These are phyloP conservation scores for Trichoderma hamatum DNA, from an alignment of 2,329 filamentous ascomycete species.

Conservation along the genomic window DNA sequence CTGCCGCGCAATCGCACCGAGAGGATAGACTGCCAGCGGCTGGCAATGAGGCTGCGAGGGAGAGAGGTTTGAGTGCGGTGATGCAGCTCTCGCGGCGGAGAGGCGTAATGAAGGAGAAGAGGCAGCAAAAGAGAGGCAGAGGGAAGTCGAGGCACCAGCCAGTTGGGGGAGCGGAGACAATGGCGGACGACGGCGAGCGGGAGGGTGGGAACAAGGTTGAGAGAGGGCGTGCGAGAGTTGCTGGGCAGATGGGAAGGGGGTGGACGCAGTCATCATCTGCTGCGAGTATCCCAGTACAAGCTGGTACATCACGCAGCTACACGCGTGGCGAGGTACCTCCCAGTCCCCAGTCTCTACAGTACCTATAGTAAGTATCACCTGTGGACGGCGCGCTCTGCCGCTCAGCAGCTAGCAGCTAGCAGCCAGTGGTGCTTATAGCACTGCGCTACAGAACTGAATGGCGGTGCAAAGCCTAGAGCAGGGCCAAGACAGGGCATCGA, in stretches of 20 bases:
- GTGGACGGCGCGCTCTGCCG: too few relatives aligned
- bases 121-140: slow-evolving; percentile 35
- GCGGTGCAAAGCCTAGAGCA: not conserved
- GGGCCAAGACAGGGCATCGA: slow-evolving; percentile 20
- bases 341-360: too few relatives aligned
- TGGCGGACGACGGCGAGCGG: slow-evolving; percentile 38
- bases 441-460: slow-evolving; percentile 17
- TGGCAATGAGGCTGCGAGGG: slow-evolving; percentile 26
- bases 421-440: not conserved
- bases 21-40: slow-evolving; percentile 3
- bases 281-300: not conserved
- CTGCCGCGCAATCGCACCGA: slow-evolving; percentile 24
- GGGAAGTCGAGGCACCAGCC: slow-evolving; percentile 31
- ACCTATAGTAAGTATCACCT: too few relatives aligned
- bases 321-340: not conserved
- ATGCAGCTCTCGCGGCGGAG: slow-evolving; percentile 35
- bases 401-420: not conserved
- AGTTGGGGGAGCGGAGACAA: slow-evolving; percentile 40
- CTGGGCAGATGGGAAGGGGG: not conserved
- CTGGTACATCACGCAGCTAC: slow-evolving; percentile 1
- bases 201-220: slow-evolving; percentile 32
- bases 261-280: not conserved
- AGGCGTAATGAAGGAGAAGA: slow-evolving; percentile 26
- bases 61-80: slow-evolving; percentile 28
- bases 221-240: slow-evolving; percentile 16